Percentiles rank a stretch among this genome's conserved stretches.
These are phyloP conservation scores for Candida albicans DNA, from an alignment of 1,139 yeast species.

Conservation along the genomic window DNA sequence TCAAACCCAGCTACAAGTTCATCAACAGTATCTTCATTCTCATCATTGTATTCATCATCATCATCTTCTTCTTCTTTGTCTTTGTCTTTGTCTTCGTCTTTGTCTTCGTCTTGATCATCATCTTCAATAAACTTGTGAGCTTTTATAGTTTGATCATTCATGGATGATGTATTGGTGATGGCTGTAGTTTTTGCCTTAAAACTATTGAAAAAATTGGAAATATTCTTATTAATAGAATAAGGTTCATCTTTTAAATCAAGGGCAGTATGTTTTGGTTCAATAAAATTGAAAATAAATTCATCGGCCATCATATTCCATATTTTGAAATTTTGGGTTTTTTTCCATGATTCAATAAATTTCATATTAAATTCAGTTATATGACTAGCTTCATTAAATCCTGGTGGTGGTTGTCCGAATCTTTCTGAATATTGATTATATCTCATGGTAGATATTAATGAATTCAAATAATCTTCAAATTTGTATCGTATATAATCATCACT, in stretches of 20 bases:
- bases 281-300: constrained; percentile 84
- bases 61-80: constrained; percentile 10
- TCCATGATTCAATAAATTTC: constrained; percentile 66
- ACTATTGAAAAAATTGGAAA: constrained; percentile 29
- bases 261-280: constrained; percentile 73
- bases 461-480: constrained; percentile 86
- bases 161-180: neutral
- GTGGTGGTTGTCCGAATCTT: constrained; percentile 43
- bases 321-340: constrained; percentile 60
- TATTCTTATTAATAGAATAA: constrained; percentile 16
- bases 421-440: constrained; percentile 65
- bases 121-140: constrained; percentile 21
- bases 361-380: constrained; percentile 45
- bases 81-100: constrained; percentile 8
- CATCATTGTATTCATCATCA: constrained; percentile 12
- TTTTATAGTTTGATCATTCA: constrained; percentile 11
- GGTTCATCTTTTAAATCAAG: constrained; percentile 22
- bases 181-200: constrained; percentile 19
- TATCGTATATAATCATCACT: constrained; percentile 87
- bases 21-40: constrained; percentile 10
- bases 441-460: constrained; percentile 70
- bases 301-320: constrained; percentile 77
- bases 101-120: constrained; percentile 4
- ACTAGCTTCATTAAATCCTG: constrained; percentile 41
- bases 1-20: constrained; percentile 15